phyloP scores from a whole-genome alignment of 768 basidiomycete species.

The Mycena metata region DNA sequence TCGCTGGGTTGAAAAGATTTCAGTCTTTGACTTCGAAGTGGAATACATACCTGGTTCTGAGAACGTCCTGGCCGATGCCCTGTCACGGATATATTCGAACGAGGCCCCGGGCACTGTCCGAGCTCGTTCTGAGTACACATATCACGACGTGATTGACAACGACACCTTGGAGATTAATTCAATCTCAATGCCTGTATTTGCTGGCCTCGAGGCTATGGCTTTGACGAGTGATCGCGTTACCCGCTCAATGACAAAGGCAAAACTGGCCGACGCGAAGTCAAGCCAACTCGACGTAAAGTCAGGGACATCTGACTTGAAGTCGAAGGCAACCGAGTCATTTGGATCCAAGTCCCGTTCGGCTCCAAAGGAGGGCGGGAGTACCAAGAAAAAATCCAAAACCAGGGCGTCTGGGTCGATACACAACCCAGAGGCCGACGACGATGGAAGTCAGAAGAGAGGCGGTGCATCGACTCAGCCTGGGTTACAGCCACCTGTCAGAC shows the following conservation, averaged over 20 bases:
- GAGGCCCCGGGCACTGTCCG: neutral
- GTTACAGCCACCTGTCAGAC: too few species aligned
- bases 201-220: neutral
- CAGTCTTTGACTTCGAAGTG: neutral
- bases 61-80: constrained; percentile 1
- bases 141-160: neutral
- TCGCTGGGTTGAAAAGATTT: constrained; percentile 11
- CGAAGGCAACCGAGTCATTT: too few species aligned
- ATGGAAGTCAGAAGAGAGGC: too few species aligned
- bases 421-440: too few species aligned
- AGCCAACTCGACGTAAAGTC: too few species aligned
- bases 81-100: neutral
- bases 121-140: neutral
- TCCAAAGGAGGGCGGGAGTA: neutral
- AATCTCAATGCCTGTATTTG: constrained; percentile 1
- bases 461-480: too few species aligned
- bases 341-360: too few species aligned
- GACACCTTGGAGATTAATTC: neutral
- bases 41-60: constrained; percentile 2
- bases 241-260: neutral
- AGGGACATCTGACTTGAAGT: too few species aligned
- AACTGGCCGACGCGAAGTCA: too few species aligned
- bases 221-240: neutral
- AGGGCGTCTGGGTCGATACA: too few species aligned
- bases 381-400: neutral